phyloP scores from a whole-genome alignment of 2,329 filamentous ascomycete species.

The Trichoderma brevicompactum region DNA sequence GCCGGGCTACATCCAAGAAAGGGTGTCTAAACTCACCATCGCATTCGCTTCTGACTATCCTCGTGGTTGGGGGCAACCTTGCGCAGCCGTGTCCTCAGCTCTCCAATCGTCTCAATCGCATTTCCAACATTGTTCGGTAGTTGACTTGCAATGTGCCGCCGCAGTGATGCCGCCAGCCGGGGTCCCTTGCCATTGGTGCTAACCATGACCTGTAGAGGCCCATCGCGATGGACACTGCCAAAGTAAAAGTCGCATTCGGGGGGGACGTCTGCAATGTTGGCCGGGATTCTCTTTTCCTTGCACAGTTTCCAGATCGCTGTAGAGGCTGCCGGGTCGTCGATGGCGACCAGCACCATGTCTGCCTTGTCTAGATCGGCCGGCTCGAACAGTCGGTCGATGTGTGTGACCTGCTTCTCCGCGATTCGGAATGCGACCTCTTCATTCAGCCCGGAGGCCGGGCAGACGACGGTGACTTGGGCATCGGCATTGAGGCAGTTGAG shows the following conservation, averaged over 20 bases:
- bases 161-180: conserved; percentile 82
- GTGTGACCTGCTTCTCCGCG: conserved; percentile 72
- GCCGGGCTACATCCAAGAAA: neutral
- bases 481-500: conserved; percentile 94
- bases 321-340: conserved; percentile 93
- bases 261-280: conserved; percentile 96
- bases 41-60: conserved; percentile 86
- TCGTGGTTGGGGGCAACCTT: conserved; percentile 72
- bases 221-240: conserved; percentile 91
- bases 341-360: conserved; percentile 89
- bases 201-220: conserved; percentile 96
- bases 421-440: conserved; percentile 86
- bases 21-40: conserved; percentile 62
- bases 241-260: conserved; percentile 99
- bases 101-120: conserved; percentile 83
- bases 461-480: conserved; percentile 84
- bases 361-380: conserved; percentile 80
- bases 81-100: conserved; percentile 77
- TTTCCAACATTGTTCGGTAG: conserved; percentile 81
- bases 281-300: conserved; percentile 80
- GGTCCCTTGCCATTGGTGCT: conserved; percentile 97
- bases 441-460: conserved; percentile 78
- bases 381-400: conserved; percentile 83
- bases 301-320: conserved; percentile 91
- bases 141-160: conserved; percentile 75